These are phyloP conservation scores for Mucor indicus DNA, from an alignment of 371 early-diverging fungal species.

Conservation along the genomic window DNA sequence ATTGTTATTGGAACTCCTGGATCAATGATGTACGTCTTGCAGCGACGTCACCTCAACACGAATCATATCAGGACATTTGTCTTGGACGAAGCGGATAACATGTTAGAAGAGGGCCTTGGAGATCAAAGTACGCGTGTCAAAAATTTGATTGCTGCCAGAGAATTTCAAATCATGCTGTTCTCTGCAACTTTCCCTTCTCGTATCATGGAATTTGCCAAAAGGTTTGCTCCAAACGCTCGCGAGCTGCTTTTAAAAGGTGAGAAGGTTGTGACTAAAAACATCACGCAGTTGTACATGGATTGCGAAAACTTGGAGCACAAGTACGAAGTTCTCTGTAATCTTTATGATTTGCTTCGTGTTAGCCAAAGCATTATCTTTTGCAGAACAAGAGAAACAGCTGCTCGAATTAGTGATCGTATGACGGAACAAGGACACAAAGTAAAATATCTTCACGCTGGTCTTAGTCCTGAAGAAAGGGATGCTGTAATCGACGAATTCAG, in stretches of 20 bases:
- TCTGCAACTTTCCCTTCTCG: conserved; percentile 94
- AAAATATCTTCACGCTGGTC: conserved; percentile 81
- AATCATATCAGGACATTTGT: conserved; percentile 73
- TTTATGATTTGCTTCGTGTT: conserved; percentile 92
- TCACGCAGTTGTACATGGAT: conserved; percentile 96
- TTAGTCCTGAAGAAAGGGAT: conserved; percentile 84
- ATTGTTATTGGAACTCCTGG: conserved; percentile 97
- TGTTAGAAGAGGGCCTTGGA: conserved; percentile 87
- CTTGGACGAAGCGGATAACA: conserved; percentile 94
- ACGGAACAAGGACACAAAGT: conserved; percentile 82
- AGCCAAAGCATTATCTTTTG: conserved; percentile 99
- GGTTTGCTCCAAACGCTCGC: conserved; percentile 83
- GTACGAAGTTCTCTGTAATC: conserved; percentile 77
- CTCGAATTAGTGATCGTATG: conserved; percentile 70
- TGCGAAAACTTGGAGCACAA: conserved; percentile 81
- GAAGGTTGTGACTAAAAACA: conserved; percentile 92
- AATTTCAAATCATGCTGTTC: conserved; percentile 87
- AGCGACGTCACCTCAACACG: conserved; percentile 56
- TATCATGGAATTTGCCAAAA: conserved; percentile 75
- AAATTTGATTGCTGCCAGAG: conserved; percentile 45
- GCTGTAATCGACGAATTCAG: conserved; percentile 88
- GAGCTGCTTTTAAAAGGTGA: conserved; percentile 82
- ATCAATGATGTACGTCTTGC: conserved; percentile 74
- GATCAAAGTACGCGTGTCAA: conserved; percentile 84
- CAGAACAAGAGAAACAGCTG: conserved; percentile 77